Evolutionary conservation across 2,329 filamentous ascomycete genomes (phyloP), one percentile per base, ranked within the genome.

Genomic region (Parastagonospora nodorum): DNA sequence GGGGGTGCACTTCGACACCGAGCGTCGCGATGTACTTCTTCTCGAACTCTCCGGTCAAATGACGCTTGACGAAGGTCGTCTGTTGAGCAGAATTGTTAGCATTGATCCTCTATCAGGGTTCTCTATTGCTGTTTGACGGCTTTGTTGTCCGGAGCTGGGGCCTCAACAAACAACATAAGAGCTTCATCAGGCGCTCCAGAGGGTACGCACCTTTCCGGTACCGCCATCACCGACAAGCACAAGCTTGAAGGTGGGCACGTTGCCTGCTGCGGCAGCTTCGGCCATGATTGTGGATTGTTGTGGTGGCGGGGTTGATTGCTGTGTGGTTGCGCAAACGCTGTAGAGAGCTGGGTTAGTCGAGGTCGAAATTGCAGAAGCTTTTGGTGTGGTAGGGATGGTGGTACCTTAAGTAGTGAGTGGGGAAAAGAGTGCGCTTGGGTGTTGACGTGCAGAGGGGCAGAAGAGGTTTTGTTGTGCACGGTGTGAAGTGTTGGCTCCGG

Each of bases 21-120:
- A 99, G 90, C 55, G 94, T 99, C 72, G 94, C 94, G 79, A 99
- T 97, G 83, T 99, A 99, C 84, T 97, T 99, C 89, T 99, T 99
- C 84, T 99, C 94, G 77, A 99, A 99, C 79, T 99, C 94, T 78
- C 94, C 94, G 75, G 94, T 99, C 87, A 97, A 86, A 82, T 99
- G 94, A 76, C 94, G 94, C 89, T 99, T 99, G 85, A 99, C 94
- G 80, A 99, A 99, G 76, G 94, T 99, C 77, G 94, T 99, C 94
- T 99, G 75, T 64, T 32, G 35, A 28, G 43, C 38, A 35, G 36
- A 19, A 19, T 43, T 38, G 64, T 73, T 61, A 73, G 70, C 51
- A 50, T 45, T 39, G 27, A 29, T 14, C 29, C 41, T 45, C 29
- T 49, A 24, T 24, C 19, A 24, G 19, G 19, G 19, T 12, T 48